These are phyloP conservation scores for Hippophae gyantsensis DNA, from an alignment of 306 rosid genomes.

Conservation along the genomic window DNA sequence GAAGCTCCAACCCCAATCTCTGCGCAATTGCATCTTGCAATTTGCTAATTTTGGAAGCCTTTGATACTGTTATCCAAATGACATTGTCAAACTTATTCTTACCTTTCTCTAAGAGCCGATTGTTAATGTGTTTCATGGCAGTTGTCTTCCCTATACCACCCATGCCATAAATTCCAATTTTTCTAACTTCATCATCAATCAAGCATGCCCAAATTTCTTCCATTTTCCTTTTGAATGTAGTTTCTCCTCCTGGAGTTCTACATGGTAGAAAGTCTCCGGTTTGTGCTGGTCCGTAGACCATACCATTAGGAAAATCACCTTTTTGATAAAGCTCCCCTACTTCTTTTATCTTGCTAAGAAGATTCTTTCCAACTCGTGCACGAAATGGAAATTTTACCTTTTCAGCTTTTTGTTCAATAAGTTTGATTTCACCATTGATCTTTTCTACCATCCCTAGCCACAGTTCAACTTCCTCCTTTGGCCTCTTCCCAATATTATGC, in stretches of 20 bases:
- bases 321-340: conserved; percentile 4
- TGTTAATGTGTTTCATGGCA: background rate
- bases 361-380: background rate
- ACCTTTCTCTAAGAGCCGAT: background rate
- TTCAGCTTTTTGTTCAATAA: background rate
- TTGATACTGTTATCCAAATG: conserved; percentile 14
- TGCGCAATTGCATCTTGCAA: conserved; percentile 7
- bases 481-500: background rate
- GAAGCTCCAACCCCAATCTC: background rate
- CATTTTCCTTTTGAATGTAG: background rate
- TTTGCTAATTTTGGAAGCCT: background rate
- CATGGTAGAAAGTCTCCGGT: background rate
- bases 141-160: conserved; percentile 9
- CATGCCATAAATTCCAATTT: conserved; percentile 11
- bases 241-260: background rate
- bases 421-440: background rate
- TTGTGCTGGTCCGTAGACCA: background rate
- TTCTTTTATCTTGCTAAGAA: background rate
- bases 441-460: conserved; percentile 9
- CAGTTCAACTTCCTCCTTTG: background rate
- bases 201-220: conserved; percentile 3
- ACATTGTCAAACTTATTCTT: background rate
- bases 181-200: background rate
- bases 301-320: background rate
- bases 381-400: background rate